phyloP scores from a whole-genome alignment of 2,329 filamentous ascomycete genomes.

The Verticillium tricorpus region DNA sequence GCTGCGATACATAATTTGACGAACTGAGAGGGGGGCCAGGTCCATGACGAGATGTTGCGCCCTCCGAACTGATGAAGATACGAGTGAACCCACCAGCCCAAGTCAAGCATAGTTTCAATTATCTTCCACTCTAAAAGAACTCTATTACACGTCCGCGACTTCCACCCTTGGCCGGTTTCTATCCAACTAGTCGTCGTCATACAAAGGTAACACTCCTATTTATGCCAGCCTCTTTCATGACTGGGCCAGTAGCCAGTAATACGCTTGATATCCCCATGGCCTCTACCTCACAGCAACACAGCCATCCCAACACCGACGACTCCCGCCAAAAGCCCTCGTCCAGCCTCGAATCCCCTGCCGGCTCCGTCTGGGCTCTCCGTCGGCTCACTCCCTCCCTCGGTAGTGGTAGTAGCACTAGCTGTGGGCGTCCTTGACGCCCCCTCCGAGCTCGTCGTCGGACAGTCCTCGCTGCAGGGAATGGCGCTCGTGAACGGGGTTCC shows the following conservation, averaged over 20 bases:
- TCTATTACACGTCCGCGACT: too few relatives aligned
- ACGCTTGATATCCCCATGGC: neutral
- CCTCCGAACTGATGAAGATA: too few relatives aligned
- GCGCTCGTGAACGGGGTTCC: constrained; percentile 33
- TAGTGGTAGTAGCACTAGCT: neutral
- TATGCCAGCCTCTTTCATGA: neutral
- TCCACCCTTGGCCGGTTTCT: too few relatives aligned
- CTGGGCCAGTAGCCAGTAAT: neutral
- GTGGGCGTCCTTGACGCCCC: neutral
- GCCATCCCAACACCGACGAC: neutral
- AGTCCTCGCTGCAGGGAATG: constrained; percentile 36
- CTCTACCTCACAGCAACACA: constrained; percentile 1
- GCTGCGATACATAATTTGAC: too few relatives aligned
- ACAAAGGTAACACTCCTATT: neutral
- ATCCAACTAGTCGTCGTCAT: too few relatives aligned
- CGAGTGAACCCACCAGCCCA: too few relatives aligned
- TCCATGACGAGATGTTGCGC: too few relatives aligned
- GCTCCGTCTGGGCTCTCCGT: neutral
- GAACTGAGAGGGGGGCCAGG: too few relatives aligned
- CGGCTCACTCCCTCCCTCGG: neutral
- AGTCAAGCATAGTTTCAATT: too few relatives aligned
- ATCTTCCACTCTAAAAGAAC: too few relatives aligned
- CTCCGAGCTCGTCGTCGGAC: constrained; percentile 24
- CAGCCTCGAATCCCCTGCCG: neutral
- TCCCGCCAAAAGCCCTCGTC: neutral